These are phyloP conservation scores for Pleurotus eryngii DNA, from an alignment of 768 basidiomycete species.

Conservation along the genomic window DNA sequence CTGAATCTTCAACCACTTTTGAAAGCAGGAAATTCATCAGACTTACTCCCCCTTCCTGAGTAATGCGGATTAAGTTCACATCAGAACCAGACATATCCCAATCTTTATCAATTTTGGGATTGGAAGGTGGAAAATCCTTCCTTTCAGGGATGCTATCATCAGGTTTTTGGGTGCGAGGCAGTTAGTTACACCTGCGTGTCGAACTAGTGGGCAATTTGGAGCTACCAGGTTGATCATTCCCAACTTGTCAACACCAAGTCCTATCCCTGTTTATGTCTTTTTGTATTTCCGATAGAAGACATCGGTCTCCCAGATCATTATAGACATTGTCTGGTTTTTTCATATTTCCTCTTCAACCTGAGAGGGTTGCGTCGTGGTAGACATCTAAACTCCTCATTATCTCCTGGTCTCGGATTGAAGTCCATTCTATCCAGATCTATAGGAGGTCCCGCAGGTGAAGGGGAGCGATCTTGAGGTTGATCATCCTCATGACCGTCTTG, in stretches of 20 bases:
- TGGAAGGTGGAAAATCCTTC: too few relatives aligned
- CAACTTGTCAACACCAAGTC: neutral
- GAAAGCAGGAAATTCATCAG: too few relatives aligned
- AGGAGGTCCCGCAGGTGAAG: neutral
- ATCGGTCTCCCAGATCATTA: neutral
- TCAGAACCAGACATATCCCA: neutral
- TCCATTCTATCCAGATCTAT: neutral
- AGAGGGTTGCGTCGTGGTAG: too few relatives aligned
- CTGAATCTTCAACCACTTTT: neutral
- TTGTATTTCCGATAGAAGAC: neutral
- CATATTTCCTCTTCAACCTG: neutral
- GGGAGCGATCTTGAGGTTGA: neutral
- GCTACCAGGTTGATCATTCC: neutral
- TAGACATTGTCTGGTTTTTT: neutral
- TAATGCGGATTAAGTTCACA: too few relatives aligned
- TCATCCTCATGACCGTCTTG: neutral
- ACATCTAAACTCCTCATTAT: neutral
- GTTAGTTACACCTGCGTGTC: too few relatives aligned
- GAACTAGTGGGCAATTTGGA: too few relatives aligned
- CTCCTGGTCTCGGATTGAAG: neutral
- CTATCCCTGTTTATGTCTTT: neutral
- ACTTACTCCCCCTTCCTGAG: too few relatives aligned
- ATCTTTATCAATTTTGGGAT: neutral
- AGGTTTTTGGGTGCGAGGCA: too few relatives aligned
- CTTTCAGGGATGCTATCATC: too few relatives aligned